phyloP scores from a whole-genome alignment of 2,329 filamentous ascomycete species.

The Cladosporium phlei region DNA sequence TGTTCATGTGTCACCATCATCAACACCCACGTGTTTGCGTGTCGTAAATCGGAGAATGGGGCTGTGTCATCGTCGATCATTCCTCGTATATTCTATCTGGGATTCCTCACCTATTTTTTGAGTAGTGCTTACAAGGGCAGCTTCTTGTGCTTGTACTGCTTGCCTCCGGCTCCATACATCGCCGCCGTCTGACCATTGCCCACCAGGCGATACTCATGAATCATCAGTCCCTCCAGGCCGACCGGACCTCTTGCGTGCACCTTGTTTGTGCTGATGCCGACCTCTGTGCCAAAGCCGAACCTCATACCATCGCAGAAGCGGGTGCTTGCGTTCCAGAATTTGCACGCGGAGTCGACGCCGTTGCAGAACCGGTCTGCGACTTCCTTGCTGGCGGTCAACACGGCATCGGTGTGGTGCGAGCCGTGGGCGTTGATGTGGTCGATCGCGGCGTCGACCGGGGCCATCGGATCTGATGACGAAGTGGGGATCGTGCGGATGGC shows the following conservation, averaged over 20 bases:
- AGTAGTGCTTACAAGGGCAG: conserved; percentile 33
- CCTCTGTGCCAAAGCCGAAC: conserved; percentile 96
- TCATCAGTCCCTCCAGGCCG: conserved; percentile 87
- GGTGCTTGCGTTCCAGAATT: conserved; percentile 95
- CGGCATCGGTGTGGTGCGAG: conserved; percentile 89
- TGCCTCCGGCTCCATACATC: conserved; percentile 60
- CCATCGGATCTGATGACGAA: conserved; percentile 17
- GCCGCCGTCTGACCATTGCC: conserved; percentile 78
- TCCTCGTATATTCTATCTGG: no score
- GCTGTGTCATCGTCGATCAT: no score
- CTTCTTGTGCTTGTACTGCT: conserved; percentile 53
- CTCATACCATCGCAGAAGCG: conserved; percentile 95
- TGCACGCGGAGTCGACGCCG: conserved; percentile 80
- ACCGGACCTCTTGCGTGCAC: conserved; percentile 93
- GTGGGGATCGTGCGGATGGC: conserved; percentile 72
- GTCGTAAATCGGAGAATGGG: no score
- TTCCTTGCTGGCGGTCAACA: conserved; percentile 65
- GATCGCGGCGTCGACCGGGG: conserved; percentile 63
- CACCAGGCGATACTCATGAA: conserved; percentile 91
- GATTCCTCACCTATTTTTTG: no score
- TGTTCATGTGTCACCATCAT: no score
- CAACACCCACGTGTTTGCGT: no score
- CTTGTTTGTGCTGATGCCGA: conserved; percentile 98
- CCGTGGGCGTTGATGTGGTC: conserved; percentile 87
- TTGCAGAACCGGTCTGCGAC: conserved; percentile 79